Conservation (phyloP, 768 basidiomycete species). For the Boletus barrowsii region DNA sequence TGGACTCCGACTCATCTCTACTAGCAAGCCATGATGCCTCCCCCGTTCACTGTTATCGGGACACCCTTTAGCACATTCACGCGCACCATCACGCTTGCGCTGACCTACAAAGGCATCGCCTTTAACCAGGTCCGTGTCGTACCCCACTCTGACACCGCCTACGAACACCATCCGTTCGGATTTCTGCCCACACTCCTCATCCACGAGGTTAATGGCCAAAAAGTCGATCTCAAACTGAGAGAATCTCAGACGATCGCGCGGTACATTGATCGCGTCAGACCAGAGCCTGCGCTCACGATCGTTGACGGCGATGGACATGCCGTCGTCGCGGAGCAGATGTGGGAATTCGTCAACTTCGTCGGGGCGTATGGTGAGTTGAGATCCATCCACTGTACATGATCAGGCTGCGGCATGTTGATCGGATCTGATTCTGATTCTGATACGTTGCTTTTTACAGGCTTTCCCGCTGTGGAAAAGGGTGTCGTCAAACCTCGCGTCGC, state of each 20-base stretch:
- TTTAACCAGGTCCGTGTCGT: slow-evolving; percentile 25
- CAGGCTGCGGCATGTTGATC: too few relatives aligned
- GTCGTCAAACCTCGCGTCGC: slow-evolving; percentile 33
- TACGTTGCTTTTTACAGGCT: slow-evolving; percentile 13
- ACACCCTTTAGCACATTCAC: slow-evolving; percentile 35
- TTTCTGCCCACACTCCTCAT: slow-evolving; percentile 32
- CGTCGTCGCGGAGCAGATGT: slow-evolving; percentile 29
- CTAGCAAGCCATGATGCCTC: slow-evolving; percentile 14
- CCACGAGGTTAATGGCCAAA: slow-evolving; percentile 23
- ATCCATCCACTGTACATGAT: too few relatives aligned
- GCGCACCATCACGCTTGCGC: slow-evolving; percentile 29
- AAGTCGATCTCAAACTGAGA: slow-evolving; percentile 24
- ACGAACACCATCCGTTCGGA: slow-evolving; percentile 30
- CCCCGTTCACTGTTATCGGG: slow-evolving; percentile 28
- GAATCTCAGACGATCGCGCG: slow-evolving; percentile 30
- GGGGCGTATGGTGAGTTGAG: slow-evolving; percentile 21
- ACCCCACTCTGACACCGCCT: slow-evolving; percentile 30
- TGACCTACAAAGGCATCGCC: slow-evolving; percentile 26
- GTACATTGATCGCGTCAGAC: slow-evolving; percentile 29
- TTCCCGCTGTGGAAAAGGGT: slow-evolving; percentile 28
- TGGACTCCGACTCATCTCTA: too few relatives aligned
- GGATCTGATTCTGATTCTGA: background rate
- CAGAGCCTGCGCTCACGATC: slow-evolving; percentile 26
- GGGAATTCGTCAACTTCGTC: slow-evolving; percentile 31
- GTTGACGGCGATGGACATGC: slow-evolving; percentile 18